Evolutionary conservation across 2,329 filamentous ascomycete species (phyloP).

Genomic region (Aureobasidium sp.): DNA sequence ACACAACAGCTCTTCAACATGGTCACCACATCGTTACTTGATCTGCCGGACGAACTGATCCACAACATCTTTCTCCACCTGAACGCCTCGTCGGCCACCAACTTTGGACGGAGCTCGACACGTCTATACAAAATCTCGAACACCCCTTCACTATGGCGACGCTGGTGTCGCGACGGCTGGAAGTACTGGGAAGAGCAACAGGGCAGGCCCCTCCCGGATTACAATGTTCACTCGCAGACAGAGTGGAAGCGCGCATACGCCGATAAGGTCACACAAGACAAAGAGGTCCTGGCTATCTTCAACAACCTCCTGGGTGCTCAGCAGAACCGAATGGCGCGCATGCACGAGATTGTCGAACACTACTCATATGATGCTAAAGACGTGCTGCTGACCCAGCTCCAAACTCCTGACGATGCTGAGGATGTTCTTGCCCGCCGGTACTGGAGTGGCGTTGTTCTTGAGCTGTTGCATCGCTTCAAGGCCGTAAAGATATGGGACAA

Average conservation of each 20-base stretch:
- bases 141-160: conserved; percentile 70
- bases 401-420: conserved; percentile 48
- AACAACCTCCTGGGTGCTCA: conserved; percentile 63
- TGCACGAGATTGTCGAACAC: conserved; percentile 56
- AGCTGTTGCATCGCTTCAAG: conserved; percentile 69
- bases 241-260: conserved; percentile 56
- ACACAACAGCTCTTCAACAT: not conserved
- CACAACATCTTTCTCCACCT: conserved; percentile 64
- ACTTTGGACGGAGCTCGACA: conserved; percentile 48
- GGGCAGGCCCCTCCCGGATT: conserved; percentile 46
- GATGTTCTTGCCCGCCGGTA: conserved; percentile 74
- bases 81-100: conserved; percentile 40
- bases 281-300: conserved; percentile 35
- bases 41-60: conserved; percentile 75
- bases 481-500: conserved; percentile 71
- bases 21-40: not conserved
- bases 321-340: conserved; percentile 58
- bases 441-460: conserved; percentile 65
- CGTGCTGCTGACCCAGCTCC: conserved; percentile 59
- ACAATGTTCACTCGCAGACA: conserved; percentile 20
- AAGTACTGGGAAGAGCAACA: conserved; percentile 66
- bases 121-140: conserved; percentile 58
- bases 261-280: conserved; percentile 26
- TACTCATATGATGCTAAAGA: conserved; percentile 87
- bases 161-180: conserved; percentile 62